Base-by-base conservation (phyloP, 805 yeast species). In the Starmerella vitae region DNA sequence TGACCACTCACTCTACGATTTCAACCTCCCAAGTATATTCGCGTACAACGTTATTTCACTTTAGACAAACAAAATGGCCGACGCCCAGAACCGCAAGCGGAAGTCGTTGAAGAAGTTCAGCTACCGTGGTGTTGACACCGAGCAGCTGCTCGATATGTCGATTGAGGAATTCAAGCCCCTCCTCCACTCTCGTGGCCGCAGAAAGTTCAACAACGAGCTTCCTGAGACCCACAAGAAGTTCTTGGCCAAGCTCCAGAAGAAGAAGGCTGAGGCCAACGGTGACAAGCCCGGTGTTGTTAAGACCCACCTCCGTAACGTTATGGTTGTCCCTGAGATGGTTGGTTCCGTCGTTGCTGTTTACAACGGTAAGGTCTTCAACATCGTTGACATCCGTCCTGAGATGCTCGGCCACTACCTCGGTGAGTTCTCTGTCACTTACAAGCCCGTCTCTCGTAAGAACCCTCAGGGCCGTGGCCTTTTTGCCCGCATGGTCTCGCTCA, bases 321-420 rank as follows among this genome's bases (percentile, higher is more conserved):
- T 91, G 67, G 67, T 91, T 63, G 91, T 91, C 56, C 99, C 99
- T 72, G 99, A 91, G 78, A 91, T 91, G 98, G 85, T 91, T 62
- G 98, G 98, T 67, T 84, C 96, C 50, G 93, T 88, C 56, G 78
- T 91, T 59, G 96, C 96, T 73, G 81, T 91, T 60, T 91, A 91
- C 94, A 91, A 91, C 78, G 99, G 99, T 74, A 91, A 91, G 76
- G 83, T 74, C 60, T 91, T 91, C 93, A 88, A 88, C 93, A 81
- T 78, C 61, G 95, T 91, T 68, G 99, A 91, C 71, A 73, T 91
- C 72, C 85, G 74, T 70, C 95, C 98, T 64, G 99, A 91, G 76
- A 91, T 91, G 98, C 86, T 88, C 66, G 97, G 98, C 67, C 95
- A 88, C 81, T 91, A 91, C 93, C 82, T 91, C 63, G 99, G 96